These are phyloP conservation scores for Trifolium pratense DNA, from an alignment of 306 rosid species.

Conservation along the genomic window DNA sequence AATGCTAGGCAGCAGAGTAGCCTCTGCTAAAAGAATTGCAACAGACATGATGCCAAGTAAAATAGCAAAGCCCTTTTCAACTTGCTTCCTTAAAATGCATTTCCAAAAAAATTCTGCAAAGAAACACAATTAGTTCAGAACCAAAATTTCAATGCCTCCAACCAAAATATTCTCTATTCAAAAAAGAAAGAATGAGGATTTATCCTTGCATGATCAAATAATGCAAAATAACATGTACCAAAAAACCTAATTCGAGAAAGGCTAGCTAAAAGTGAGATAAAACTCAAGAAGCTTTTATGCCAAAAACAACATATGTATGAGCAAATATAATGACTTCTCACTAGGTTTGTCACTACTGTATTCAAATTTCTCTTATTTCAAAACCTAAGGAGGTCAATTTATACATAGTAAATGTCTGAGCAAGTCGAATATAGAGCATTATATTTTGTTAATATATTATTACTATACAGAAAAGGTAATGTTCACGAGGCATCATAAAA, in stretches of 20 bases:
- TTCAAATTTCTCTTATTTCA: constrained; percentile 15
- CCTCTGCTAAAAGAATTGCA: constrained; percentile 98
- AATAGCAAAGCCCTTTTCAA: constrained; percentile 77
- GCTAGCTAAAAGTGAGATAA: constrained; percentile 29
- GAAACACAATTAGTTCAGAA: constrained; percentile 40
- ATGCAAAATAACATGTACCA: constrained; percentile 27
- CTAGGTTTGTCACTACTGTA: constrained; percentile 24
- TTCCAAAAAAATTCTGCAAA: constrained; percentile 90
- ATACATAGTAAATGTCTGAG: constrained; percentile 33
- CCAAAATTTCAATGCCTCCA: constrained; percentile 7
- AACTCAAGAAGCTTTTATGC: constrained; percentile 23
- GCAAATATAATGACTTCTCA: constrained; percentile 19
- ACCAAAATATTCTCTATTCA: constrained; percentile 32
- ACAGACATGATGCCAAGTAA: constrained; percentile 81
- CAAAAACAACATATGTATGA: constrained; percentile 20
- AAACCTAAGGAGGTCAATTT: constrained; percentile 20
- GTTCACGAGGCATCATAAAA: not conserved
- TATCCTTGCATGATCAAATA: constrained; percentile 28
- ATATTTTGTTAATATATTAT: constrained; percentile 11
- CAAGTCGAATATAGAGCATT: constrained; percentile 11
- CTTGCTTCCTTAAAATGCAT: constrained; percentile 83
- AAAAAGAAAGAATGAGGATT: constrained; percentile 18
- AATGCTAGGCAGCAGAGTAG: constrained; percentile 81
- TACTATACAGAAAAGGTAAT: constrained; percentile 4
- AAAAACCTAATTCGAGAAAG: constrained; percentile 13